Base-by-base conservation (phyloP, 768 basidiomycete genomes). In the Boletus eberwhitei region DNA sequence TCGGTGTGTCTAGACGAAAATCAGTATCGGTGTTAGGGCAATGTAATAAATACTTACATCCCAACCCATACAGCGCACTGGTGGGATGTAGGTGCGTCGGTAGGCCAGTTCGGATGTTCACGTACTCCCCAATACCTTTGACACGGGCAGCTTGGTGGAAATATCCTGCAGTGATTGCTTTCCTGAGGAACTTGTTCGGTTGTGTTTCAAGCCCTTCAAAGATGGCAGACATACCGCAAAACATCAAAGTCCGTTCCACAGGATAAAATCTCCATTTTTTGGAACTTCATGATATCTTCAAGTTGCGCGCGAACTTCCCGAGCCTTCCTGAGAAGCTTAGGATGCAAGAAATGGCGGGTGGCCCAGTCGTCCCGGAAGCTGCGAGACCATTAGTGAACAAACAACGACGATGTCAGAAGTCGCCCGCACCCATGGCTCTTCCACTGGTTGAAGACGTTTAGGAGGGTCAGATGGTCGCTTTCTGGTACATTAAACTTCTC, bases 401-500 rank as follows among this genome's bases (percentile, higher is more conserved):
- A 32, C 11, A 11, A 11, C 5, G 1, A 22, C 16, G 0, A 36
- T 31, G 11, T 16, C n/a, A 6, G 3, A 50, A 22, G 22, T 42
- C 11, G 39, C 12, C 75, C 87, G 40, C 64, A 94, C 91, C 88
- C 86, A 68, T 98, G 96, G 53, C 83, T 84, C 77, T 98, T 98
- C 97, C 97, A 99, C 71, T 98, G 96, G 55, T 88, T 91, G 73
- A 94, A 99, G 2, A 98, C 97, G 66, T 99, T 97, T 59, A 99
- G 69, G 41, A 98, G 71, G 24, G 96, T 98, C 54, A 99, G 69
- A 73, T 99, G 97, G 64, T 99, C 97, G 67, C 93, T 96, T 74
- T 99, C 97, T 0, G 95, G 93, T 4, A 99, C 97, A 54, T 95
- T 93, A 72, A 98, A 99, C 77, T 98, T 98, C 72, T 98, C 96